Evolutionary conservation across 1,284 basidiomycete genomes (phyloP).

Genomic region (Apiotrichum brassicae): DNA sequence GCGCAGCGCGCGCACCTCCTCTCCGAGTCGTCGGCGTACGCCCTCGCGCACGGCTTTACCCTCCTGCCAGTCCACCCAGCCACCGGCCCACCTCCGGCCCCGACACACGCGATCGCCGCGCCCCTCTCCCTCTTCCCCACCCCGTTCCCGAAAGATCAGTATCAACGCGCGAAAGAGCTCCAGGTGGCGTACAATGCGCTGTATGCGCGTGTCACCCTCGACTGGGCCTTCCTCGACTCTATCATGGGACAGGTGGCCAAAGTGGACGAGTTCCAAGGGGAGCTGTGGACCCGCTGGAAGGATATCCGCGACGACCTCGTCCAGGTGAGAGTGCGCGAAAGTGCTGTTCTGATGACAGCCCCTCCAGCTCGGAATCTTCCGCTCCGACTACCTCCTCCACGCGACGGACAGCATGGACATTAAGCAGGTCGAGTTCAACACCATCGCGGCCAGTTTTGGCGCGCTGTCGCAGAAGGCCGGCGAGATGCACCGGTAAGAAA

Average conservation of each 20-base stretch:
- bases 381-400: slow-evolving; percentile 94
- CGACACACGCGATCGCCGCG: slow-evolving; percentile 74
- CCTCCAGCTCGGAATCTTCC: slow-evolving; percentile 83
- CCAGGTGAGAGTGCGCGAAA: slow-evolving; percentile 36
- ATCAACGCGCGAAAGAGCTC: slow-evolving; percentile 60
- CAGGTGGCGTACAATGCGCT: slow-evolving; percentile 77
- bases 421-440: slow-evolving; percentile 98
- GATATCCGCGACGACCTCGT: slow-evolving; percentile 57
- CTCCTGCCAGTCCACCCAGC: slow-evolving; percentile 61
- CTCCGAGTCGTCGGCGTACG: slow-evolving; percentile 68
- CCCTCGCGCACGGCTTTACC: slow-evolving; percentile 74
- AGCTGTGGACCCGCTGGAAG: slow-evolving; percentile 82
- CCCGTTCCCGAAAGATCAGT: slow-evolving; percentile 71
- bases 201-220: slow-evolving; percentile 76
- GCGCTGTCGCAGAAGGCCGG: slow-evolving; percentile 67
- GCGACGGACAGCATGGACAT: slow-evolving; percentile 49
- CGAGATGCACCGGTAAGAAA: slow-evolving; percentile 66
- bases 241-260: slow-evolving; percentile 79
- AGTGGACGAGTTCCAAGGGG: slow-evolving; percentile 80
- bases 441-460: slow-evolving; percentile 89
- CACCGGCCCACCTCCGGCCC: slow-evolving; percentile 49
- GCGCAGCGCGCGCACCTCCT: slow-evolving; percentile 58
- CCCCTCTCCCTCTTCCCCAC: slow-evolving; percentile 82
- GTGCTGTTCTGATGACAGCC: slow-evolving; percentile 51
- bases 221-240: slow-evolving; percentile 68